Percentiles rank a stretch among this genome's conserved stretches.
Conservation (phyloP, 1,284 basidiomycete genomes). For the Fomitopsis schrenkii region DNA sequence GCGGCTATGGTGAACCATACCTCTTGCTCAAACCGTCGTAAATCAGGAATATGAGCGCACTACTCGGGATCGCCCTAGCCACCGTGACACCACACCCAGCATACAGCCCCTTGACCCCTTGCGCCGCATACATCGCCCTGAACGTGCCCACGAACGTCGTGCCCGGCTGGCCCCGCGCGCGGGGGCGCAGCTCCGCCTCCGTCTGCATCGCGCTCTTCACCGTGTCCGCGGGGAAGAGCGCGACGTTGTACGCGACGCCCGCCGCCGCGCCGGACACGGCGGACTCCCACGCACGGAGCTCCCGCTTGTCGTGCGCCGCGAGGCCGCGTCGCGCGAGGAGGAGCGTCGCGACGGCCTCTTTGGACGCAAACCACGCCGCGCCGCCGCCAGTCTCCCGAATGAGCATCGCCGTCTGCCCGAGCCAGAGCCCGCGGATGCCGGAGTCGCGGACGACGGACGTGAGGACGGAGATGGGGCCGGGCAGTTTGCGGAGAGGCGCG, state of each 20-base stretch:
- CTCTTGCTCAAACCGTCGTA: conserved; percentile 72
- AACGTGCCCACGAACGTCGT: conserved; percentile 72
- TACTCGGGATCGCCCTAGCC: conserved; percentile 82
- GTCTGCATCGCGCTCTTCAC: conserved; percentile 97
- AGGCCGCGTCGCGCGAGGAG: conserved; percentile 45
- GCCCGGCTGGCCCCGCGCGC: conserved; percentile 35
- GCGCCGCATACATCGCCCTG: conserved; percentile 67
- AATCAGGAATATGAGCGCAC: conserved; percentile 88
- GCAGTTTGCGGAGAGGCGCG: conserved; percentile 26
- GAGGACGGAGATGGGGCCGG: conserved; percentile 71
- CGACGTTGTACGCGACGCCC: conserved; percentile 82
- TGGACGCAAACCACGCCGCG: conserved; percentile 85
- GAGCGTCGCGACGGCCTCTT: conserved; percentile 66
- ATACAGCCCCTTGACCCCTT: conserved; percentile 86
- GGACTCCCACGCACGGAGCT: conserved; percentile 76
- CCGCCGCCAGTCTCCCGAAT: conserved; percentile 78
- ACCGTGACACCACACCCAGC: conserved; percentile 96
- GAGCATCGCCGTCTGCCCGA: conserved; percentile 83
- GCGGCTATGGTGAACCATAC: conserved; percentile 29
- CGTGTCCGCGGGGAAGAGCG: conserved; percentile 90
- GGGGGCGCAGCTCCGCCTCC: conserved; percentile 83
- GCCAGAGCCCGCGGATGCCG: conserved; percentile 82
- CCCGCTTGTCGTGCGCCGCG: conserved; percentile 31
- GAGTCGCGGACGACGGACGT: conserved; percentile 56
- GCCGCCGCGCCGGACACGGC: conserved; percentile 84